Evolutionary conservation across 1,139 yeast species (phyloP).

Genomic region (Pneumocystis carinii): DNA sequence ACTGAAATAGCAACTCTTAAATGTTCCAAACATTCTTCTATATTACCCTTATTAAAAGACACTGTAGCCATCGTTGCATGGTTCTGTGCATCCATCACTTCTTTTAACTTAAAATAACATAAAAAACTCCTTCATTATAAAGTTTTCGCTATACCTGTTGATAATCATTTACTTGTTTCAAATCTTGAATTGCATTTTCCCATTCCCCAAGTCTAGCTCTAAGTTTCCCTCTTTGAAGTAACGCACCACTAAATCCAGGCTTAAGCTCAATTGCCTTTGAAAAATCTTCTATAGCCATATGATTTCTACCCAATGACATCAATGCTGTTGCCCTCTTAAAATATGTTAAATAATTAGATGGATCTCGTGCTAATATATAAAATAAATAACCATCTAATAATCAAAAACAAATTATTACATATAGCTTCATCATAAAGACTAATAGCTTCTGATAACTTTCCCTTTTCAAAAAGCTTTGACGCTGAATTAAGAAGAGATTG

Average conservation of each 20-base stretch:
- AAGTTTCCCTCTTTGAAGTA: slow-evolving; percentile 23
- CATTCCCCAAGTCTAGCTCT: slow-evolving; percentile 23
- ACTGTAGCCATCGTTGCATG: slow-evolving; percentile 12
- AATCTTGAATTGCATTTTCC: slow-evolving; percentile 21
- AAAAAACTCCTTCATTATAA: slow-evolving; percentile 6
- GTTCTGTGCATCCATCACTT: slow-evolving; percentile 4
- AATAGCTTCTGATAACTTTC: slow-evolving; percentile 32
- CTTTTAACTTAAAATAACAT: slow-evolving; percentile 2
- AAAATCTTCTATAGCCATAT: slow-evolving; percentile 26
- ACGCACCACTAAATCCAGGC: slow-evolving; percentile 26
- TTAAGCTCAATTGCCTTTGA: slow-evolving; percentile 22
- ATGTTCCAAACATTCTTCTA: slow-evolving; percentile 20
- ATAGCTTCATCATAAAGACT: slow-evolving; percentile 35
- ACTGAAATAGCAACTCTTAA: slow-evolving; percentile 21
- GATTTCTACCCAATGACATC: slow-evolving; percentile 24
- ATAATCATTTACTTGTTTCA: slow-evolving; percentile 4
- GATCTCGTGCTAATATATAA: not conserved
- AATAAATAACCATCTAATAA: not conserved
- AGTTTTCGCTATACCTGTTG: slow-evolving; percentile 11
- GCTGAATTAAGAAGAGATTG: slow-evolving; percentile 14
- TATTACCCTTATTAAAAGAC: slow-evolving; percentile 16
- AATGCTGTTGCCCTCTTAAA: slow-evolving; percentile 29
- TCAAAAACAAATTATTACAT: slow-evolving; percentile 18
- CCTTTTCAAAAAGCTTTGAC: slow-evolving; percentile 18
- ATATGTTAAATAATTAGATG: slow-evolving; percentile 21